These are phyloP conservation scores for Botryotinia globosa DNA, from an alignment of 2,329 filamentous ascomycete genomes.

Conservation along the genomic window DNA sequence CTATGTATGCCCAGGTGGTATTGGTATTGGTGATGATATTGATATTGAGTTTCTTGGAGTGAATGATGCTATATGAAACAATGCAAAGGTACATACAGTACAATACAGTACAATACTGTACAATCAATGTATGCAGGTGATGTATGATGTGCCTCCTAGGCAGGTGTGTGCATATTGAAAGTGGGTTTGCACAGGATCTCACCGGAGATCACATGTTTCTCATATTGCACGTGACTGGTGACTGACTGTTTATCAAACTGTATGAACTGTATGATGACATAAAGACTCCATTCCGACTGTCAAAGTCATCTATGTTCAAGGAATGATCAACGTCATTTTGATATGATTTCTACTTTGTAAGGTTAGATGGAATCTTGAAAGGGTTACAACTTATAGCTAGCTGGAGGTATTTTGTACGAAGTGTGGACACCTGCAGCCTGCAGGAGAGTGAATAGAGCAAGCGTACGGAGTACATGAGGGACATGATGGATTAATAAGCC, in stretches of 20 bases:
- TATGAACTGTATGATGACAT: neutral
- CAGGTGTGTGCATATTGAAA: neutral
- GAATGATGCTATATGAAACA: neutral
- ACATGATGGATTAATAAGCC: neutral
- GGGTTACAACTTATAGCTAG: no score
- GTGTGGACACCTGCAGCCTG: neutral
- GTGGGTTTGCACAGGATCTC: neutral
- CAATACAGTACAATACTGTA: no score
- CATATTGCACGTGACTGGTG: neutral
- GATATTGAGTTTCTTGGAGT: neutral
- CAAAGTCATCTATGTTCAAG: neutral
- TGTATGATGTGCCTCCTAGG: neutral
- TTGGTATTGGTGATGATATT: no score
- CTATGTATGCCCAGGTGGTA: no score
- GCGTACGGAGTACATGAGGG: neutral
- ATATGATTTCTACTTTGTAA: neutral
- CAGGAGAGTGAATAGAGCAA: no score
- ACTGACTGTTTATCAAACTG: rapidly evolving
- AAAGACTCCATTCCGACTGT: neutral
- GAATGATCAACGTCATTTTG: neutral
- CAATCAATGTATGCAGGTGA: no score
- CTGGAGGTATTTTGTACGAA: neutral
- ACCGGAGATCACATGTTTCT: neutral
- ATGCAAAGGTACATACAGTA: neutral
- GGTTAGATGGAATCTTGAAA: neutral